Evolutionary conservation across 495 filamentous ascomycete genomes (phyloP), one percentile per base, ranked within the genome.

Genomic region (Penicillium waksmanii): DNA sequence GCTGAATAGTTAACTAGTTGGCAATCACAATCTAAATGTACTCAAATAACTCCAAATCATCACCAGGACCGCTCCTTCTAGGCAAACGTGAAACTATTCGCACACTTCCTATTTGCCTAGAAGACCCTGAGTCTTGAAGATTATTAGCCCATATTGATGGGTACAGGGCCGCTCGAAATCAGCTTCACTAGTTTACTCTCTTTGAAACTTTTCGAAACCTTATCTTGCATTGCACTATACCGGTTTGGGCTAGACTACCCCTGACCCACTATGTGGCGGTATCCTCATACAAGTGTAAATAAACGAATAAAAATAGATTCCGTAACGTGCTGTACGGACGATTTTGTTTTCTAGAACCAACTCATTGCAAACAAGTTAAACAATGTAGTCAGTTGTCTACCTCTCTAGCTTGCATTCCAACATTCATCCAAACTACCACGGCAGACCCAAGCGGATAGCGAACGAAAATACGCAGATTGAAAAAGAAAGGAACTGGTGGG

Each of bases 151-250:
- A 23, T 23, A 23, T 23, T 23, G 1, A 23, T 23, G 5, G 10
- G 17, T 62, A 59, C 52, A 64, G 56, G 34, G 31, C 25, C 56
- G 57, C 53, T 64, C 61, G 61, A 64, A 64, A 64, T 64, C 56
- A 64, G 61, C 43, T 64, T 64, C 56, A 64, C 43, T 12, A 57
- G 11, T 56, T 49, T 51, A 23, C 47, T 55, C 58, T 55, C 31
- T 64, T 64, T 31, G 43, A 60, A 53, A 40, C 38, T 56, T 64
- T 52, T 10, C 23, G 3, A 40, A 64, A 53, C 46, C 36, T 19
- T 54, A 57, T 60, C 54, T 60, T 64, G 56, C 56, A 56, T 60
- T 18, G 40, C 38, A 52, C 42, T 42, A 64, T 64, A 13, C 48
- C 61, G 7, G 4, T 53, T 60, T 13, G 12, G n/a, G 56, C 42